phyloP scores from a whole-genome alignment of 495 filamentous ascomycete species.

The Hypoxylon trugodes region DNA sequence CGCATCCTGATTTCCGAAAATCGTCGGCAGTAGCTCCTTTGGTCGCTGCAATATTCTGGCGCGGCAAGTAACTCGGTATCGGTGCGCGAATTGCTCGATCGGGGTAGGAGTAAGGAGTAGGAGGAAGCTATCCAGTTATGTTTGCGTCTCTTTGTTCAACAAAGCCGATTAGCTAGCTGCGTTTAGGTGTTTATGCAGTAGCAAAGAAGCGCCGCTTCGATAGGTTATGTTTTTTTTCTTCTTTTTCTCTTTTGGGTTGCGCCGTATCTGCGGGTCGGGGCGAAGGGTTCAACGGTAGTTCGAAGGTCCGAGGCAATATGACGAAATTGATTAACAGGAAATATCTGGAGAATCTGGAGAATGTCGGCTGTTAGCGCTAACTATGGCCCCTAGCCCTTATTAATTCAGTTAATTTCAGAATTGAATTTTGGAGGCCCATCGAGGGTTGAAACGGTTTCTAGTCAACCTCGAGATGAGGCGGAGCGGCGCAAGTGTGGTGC shows the following conservation, averaged over 20 bases:
- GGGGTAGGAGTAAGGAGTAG: not conserved
- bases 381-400: slow-evolving; percentile 20
- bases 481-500: slow-evolving; percentile 10
- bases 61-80: not conserved
- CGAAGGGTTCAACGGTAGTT: slow-evolving; percentile 19
- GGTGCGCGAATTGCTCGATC: slow-evolving; percentile 8
- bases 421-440: slow-evolving; percentile 16
- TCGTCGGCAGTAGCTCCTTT: slow-evolving; percentile 5
- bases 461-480: slow-evolving; percentile 20
- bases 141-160: slow-evolving; percentile 22
- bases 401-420: slow-evolving; percentile 16
- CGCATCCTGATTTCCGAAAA: slow-evolving; percentile 19
- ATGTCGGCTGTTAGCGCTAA: slow-evolving; percentile 36
- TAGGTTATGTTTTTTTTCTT: too few relatives aligned
- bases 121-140: not conserved
- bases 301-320: slow-evolving; percentile 34
- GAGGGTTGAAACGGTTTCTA: not conserved
- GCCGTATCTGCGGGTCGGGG: slow-evolving; percentile 13
- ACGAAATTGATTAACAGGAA: slow-evolving; percentile 37
- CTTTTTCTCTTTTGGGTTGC: slow-evolving; percentile 10
- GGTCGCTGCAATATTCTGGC: slow-evolving; percentile 1
- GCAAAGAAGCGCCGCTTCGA: slow-evolving; percentile 1
- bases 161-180: not conserved
- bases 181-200: not conserved
- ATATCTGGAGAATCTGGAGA: slow-evolving; percentile 34